Percentiles rank a stretch among this genome's conserved stretches.
phyloP scores from a whole-genome alignment of 129 eudicot genomes.

The Scalesia atractyloides region DNA sequence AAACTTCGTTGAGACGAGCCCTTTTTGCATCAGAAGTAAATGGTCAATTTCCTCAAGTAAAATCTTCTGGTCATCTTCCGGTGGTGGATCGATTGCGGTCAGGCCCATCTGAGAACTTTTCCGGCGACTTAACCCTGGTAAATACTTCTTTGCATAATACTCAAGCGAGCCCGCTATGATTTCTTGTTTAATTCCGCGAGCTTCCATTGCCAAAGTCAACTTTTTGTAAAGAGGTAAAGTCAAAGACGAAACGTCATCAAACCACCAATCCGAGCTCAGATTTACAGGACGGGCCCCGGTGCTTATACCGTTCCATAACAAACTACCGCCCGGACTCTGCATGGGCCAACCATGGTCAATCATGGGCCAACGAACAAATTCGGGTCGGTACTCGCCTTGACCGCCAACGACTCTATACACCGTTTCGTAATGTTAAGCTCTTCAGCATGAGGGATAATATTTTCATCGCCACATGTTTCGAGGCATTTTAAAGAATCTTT shows the following conservation, averaged over 20 bases:
- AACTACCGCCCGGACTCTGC: conserved; percentile 96
- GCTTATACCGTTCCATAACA: conserved; percentile 96
- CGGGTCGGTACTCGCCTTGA: conserved; percentile 81
- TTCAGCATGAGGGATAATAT: conserved; percentile 62
- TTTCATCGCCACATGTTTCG: conserved; percentile 58
- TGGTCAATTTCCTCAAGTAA: conserved; percentile 77
- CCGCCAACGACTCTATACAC: conserved; percentile 83
- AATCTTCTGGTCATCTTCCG: conserved; percentile 74
- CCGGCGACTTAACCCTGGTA: conserved; percentile 81
- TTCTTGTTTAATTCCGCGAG: conserved; percentile 76
- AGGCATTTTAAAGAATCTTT: conserved; percentile 83
- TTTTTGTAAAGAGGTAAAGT: conserved; percentile 73
- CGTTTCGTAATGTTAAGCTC: conserved; percentile 65
- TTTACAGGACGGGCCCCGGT: conserved; percentile 84
- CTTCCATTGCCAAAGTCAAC: conserved; percentile 74
- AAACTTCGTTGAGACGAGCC: conserved; percentile 67
- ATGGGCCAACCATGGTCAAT: conserved; percentile 81
- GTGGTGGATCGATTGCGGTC: conserved; percentile 30
- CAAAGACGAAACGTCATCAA: conserved; percentile 72
- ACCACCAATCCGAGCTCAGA: conserved; percentile 95
- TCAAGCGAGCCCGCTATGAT: conserved; percentile 71
- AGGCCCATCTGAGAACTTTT: conserved; percentile 46
- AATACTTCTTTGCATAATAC: conserved; percentile 68
- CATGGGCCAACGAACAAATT: conserved; percentile 84
- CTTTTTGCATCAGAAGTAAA: conserved; percentile 77